Base-by-base conservation (phyloP, 345 rosid genomes). In the Eucalyptus camaldulensis region DNA sequence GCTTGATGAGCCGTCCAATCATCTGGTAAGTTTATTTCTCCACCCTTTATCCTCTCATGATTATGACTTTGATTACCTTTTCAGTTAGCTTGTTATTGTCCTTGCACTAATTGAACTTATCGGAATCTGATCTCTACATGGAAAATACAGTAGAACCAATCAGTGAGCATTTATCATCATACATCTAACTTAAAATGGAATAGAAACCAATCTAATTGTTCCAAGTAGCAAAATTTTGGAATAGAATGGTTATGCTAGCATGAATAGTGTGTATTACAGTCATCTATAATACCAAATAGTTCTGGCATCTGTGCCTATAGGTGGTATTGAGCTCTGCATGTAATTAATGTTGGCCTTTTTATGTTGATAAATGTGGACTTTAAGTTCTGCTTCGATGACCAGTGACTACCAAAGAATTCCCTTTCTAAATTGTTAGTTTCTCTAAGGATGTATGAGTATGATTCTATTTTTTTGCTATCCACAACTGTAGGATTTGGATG, bases 1-100 rank as follows among this genome's bases (percentile, higher is more conserved):
- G 94, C 98, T 98, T 86, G 99, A 97, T 91, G 99, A 98, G 93
- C 99, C 99, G 16, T 98, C 99, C 83, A 98, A 98, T 93, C 99
- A 98, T 95, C 98, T 98, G 88, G 99, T 98, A 95, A 95, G 99
- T 94, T 72, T n/a, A 80, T 88, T 45, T 83, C 86, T 86, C 80
- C 14, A 72, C 50, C 50, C 80, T 72, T 22, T 69, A 49, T 83
- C 47, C 47, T 76, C 47, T 76, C 8, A 37, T 76, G 85, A 76
- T 76, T 76, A 40, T 76, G 85, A 76, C 9, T 40, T 76, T 21
- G 85, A 40, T 37, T 37, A 11, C 85, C 47, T 37, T 76, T 76
- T 40, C 85, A 76, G 47, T 40, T 76, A 76, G 85, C 85, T 40
- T 76, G 47, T 76, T 37, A 40, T 76, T 76, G 85, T 40, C 47